These are phyloP conservation scores for Fonsecaea pedrosoi DNA, from an alignment of 2,329 filamentous ascomycete species.

Conservation along the genomic window DNA sequence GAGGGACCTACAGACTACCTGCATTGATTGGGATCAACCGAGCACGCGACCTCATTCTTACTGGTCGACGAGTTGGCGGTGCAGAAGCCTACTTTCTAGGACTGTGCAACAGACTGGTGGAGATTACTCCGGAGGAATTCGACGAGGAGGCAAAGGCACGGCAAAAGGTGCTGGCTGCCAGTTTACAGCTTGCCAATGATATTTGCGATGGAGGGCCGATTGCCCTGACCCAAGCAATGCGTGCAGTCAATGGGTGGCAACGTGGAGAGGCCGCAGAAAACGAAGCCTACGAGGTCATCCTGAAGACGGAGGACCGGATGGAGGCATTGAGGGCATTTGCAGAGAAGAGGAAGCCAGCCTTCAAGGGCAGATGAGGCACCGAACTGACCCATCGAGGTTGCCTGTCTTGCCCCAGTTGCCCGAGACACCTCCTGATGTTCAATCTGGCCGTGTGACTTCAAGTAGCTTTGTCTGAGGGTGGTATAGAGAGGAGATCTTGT, in stretches of 20 bases:
- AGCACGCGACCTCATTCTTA: conserved; percentile 89
- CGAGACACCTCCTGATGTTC: background rate
- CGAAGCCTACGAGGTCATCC: conserved; percentile 81
- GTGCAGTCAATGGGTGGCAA: conserved; percentile 74
- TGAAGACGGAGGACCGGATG: conserved; percentile 82
- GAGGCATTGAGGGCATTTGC: conserved; percentile 88
- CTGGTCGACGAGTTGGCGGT: conserved; percentile 81
- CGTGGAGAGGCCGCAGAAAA: conserved; percentile 79
- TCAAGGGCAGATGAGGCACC: conserved; percentile 54
- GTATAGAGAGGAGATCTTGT: conserved; percentile 4
- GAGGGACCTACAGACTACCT: conserved; percentile 87
- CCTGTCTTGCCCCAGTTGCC: background rate
- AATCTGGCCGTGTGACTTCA: conserved; percentile 4
- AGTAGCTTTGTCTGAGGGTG: background rate
- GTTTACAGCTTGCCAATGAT: conserved; percentile 77
- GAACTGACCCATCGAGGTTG: background rate
- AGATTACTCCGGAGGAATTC: conserved; percentile 67
- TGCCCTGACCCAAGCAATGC: conserved; percentile 77
- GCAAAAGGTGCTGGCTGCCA: conserved; percentile 73
- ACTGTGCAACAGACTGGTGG: conserved; percentile 86
- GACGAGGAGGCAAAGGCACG: conserved; percentile 65
- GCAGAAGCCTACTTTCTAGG: conserved; percentile 91
- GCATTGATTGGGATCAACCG: conserved; percentile 77
- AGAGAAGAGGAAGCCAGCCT: conserved; percentile 75
- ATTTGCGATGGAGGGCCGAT: conserved; percentile 91